Evolutionary conservation across 768 basidiomycete species (phyloP).

Genomic region (Russula emetica): DNA sequence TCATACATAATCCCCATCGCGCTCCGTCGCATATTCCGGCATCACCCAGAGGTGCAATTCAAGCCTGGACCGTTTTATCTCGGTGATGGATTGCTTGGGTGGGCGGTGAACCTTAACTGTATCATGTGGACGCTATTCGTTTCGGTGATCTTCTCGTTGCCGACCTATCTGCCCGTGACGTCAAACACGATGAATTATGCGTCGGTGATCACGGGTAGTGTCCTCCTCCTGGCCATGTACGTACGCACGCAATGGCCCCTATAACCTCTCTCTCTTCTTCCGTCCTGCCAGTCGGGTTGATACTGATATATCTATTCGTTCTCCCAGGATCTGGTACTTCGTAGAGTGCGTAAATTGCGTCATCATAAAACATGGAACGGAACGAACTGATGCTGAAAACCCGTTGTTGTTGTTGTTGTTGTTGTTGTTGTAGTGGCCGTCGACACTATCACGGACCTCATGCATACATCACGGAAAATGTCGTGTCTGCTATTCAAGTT

Average conservation of each 20-base stretch:
- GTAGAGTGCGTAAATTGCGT: conserved; percentile 24
- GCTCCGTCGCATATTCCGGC: conserved; percentile 58
- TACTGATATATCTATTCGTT: background rate
- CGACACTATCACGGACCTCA: conserved; percentile 27
- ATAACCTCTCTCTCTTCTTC: background rate
- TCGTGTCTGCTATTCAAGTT: no score
- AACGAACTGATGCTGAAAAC: background rate
- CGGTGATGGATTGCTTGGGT: conserved; percentile 63
- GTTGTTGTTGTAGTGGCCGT: conserved; percentile 19
- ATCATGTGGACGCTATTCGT: conserved; percentile 68
- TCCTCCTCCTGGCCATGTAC: conserved; percentile 35
- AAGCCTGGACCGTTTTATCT: conserved; percentile 85
- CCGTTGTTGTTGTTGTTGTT: no score
- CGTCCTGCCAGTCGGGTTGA: background rate
- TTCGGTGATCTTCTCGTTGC: conserved; percentile 67
- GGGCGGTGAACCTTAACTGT: conserved; percentile 57
- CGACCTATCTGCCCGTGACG: conserved; percentile 67
- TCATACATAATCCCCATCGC: conserved; percentile 83
- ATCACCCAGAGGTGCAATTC: conserved; percentile 80
- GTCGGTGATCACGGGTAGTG: conserved; percentile 44
- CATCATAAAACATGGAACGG: no score
- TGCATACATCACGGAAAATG: conserved; percentile 6
- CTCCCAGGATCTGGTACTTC: conserved; percentile 30
- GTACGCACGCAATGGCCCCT: conserved; percentile 5
- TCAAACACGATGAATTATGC: conserved; percentile 74